These are phyloP conservation scores for Oryza longistaminata DNA, from an alignment of 176 grass and related monocot species.

Conservation along the genomic window DNA sequence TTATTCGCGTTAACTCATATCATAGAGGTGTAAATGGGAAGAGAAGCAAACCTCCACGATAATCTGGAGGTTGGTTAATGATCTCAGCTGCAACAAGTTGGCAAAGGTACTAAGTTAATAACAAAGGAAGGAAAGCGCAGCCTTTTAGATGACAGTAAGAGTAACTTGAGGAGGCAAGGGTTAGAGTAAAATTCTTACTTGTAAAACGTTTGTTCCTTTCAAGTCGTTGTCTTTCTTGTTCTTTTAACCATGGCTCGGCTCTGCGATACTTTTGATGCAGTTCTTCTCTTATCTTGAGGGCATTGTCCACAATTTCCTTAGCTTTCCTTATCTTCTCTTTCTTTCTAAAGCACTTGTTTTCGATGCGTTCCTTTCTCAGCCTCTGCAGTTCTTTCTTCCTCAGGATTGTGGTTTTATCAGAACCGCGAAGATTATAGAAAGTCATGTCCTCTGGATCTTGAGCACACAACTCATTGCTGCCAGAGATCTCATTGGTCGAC, in stretches of 20 bases:
- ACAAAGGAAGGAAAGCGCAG: not conserved
- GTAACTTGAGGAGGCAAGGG: not conserved
- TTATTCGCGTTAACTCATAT: not conserved
- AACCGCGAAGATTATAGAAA: constrained; percentile 10
- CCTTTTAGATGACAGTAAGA: not conserved
- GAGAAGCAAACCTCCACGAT: constrained; percentile 10
- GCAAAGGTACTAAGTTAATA: not conserved
- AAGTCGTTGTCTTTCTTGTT: not conserved
- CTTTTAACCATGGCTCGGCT: too few species aligned
- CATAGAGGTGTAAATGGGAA: not conserved
- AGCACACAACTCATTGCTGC: too few species aligned
- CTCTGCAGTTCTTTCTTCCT: not conserved
- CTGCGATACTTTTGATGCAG: not conserved
- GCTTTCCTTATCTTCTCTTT: not conserved
- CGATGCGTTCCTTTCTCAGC: not conserved
- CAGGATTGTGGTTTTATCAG: not conserved
- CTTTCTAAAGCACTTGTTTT: not conserved
- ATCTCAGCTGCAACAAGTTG: constrained; percentile 25
- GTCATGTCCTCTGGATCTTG: too few species aligned
- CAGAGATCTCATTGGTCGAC: too few species aligned
- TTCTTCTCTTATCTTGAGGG: not conserved
- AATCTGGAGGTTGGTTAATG: not conserved
- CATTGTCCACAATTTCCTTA: not conserved
- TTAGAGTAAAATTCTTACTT: not conserved
- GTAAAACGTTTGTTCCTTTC: not conserved